A percentile compares a stretch with the other conserved stretches of the same genome.
Conservation (phyloP, 75 land plant genomes). For the Adiantum capillusveneris region DNA sequence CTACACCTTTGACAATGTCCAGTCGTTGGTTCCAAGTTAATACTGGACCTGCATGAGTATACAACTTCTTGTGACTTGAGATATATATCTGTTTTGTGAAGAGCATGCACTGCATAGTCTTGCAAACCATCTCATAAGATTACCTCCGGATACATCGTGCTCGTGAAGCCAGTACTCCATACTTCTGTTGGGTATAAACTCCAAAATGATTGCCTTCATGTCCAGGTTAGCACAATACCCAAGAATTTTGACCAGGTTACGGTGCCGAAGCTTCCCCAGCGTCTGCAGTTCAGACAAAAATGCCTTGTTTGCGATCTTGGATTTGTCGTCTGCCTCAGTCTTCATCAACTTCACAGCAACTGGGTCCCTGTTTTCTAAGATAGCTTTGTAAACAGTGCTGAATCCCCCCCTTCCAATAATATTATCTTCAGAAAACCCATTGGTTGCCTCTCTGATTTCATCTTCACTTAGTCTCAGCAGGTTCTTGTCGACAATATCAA, state of each 20-base stretch:
- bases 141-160: no score
- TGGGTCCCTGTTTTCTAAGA: neutral
- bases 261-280: constrained; percentile 42
- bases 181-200: constrained; percentile 61
- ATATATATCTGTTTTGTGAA: no score
- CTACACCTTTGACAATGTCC: neutral
- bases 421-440: neutral
- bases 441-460: neutral
- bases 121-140: no score
- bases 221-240: constrained; percentile 42
- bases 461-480: neutral
- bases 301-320: neutral
- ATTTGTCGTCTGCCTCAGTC: neutral
- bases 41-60: no score
- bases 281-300: neutral
- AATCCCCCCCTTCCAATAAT: neutral
- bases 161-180: constrained; percentile 32
- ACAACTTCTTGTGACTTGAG: no score
- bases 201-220: constrained; percentile 46
- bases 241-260: constrained; percentile 57
- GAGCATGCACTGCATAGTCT: no score
- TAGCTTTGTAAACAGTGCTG: neutral
- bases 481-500: neutral
- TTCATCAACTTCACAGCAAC: no score
- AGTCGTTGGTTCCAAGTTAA: neutral